phyloP scores from a whole-genome alignment of 2,329 filamentous ascomycete species.

The Aspergillus ustus region DNA sequence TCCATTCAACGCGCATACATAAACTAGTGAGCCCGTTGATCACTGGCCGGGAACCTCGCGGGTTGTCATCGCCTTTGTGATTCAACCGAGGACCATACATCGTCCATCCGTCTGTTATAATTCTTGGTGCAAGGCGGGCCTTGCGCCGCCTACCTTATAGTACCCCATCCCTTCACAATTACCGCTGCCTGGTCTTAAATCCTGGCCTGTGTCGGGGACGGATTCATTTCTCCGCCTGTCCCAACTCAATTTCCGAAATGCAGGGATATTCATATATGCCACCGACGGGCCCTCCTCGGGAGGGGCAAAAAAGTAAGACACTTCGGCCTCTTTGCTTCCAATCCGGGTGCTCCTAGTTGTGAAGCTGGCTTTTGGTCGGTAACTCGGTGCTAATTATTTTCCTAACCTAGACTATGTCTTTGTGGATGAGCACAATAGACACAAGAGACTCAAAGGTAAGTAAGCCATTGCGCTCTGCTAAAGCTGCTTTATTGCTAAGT shows the following conservation, averaged over 20 bases:
- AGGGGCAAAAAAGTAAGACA: conserved; percentile 81
- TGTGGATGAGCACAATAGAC: conserved; percentile 96
- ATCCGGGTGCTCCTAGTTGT: too few relatives aligned
- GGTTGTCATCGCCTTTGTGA: background rate
- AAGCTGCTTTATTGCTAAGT: conserved; percentile 18
- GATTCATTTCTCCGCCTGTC: too few relatives aligned
- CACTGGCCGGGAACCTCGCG: background rate
- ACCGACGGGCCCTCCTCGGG: conserved; percentile 65
- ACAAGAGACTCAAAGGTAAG: conserved; percentile 92
- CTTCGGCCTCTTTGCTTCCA: background rate
- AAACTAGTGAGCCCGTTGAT: background rate
- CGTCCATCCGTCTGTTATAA: background rate
- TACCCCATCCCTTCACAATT: conserved; percentile 36
- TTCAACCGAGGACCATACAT: background rate
- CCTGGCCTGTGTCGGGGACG: background rate
- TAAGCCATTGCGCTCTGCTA: conserved; percentile 13
- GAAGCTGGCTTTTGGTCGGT: background rate
- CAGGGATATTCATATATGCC: conserved; percentile 78
- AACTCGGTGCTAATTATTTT: conserved; percentile 16
- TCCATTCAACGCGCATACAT: background rate
- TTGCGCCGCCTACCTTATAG: conserved; percentile 18
- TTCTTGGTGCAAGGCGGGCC: conserved; percentile 26
- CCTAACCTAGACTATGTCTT: conserved; percentile 85
- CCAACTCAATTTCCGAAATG: conserved; percentile 55
- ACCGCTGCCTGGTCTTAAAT: background rate